phyloP scores from a whole-genome alignment of 345 rosid species.

The Euphorbia pulcherrima region DNA sequence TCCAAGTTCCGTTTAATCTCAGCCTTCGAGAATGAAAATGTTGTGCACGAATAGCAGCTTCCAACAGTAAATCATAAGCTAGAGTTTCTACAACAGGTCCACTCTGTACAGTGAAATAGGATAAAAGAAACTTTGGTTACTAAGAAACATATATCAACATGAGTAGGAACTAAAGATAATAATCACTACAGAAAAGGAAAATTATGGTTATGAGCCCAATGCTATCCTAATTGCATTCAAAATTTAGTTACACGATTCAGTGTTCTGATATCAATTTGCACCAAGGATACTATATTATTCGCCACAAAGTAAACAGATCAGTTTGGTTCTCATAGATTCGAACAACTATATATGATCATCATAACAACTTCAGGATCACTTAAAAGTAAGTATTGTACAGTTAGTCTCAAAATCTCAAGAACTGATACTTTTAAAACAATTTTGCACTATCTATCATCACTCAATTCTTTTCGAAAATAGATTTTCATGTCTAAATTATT shows the following conservation, averaged over 20 bases:
- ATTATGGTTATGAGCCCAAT: not conserved
- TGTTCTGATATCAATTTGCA: not conserved
- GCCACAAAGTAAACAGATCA: not conserved
- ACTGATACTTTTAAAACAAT: not conserved
- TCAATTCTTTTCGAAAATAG: not conserved
- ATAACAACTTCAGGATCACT: not conserved
- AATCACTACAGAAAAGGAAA: not conserved
- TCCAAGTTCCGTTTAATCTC: conserved; percentile 31
- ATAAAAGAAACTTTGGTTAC: conserved; percentile 3
- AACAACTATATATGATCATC: not conserved
- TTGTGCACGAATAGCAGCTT: conserved; percentile 34
- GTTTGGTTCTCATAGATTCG: not conserved
- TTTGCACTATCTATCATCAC: not conserved
- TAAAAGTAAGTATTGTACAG: not conserved
- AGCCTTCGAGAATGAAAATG: conserved; percentile 28
- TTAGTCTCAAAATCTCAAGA: not conserved
- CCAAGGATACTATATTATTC: not conserved
- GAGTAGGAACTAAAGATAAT: not conserved
- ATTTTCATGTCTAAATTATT: not conserved
- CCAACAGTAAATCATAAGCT: conserved; percentile 31
- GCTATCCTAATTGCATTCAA: not conserved
- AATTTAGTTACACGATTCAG: not conserved
- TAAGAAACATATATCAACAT: not conserved
- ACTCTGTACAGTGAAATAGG: conserved; percentile 12
- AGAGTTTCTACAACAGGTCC: conserved; percentile 33